phyloP scores from a whole-genome alignment of 495 filamentous ascomycete genomes.

The Pseudomonodictys pantanalensis region DNA sequence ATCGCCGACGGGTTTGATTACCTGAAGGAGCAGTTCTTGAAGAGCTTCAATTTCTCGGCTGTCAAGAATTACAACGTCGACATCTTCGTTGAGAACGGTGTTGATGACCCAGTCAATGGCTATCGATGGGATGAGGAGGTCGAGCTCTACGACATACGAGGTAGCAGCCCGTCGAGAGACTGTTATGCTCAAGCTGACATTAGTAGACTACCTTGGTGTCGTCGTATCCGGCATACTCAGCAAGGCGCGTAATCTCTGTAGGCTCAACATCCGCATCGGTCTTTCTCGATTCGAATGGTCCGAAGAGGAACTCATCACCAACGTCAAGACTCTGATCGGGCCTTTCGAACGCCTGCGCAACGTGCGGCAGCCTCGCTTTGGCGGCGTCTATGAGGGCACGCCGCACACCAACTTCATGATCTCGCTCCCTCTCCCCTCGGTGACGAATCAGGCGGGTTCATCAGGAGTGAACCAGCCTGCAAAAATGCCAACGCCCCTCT shows the following conservation, averaged over 20 bases:
- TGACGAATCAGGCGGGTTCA: background rate
- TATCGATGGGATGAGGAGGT: constrained; percentile 31
- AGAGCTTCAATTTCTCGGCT: constrained; percentile 16
- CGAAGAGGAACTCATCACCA: constrained; percentile 17
- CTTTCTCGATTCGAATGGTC: constrained; percentile 24
- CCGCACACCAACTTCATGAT: background rate
- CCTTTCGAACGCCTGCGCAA: constrained; percentile 31
- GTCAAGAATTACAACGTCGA: constrained; percentile 33
- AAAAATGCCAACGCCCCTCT: background rate
- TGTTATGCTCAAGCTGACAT: background rate
- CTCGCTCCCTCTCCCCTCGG: background rate
- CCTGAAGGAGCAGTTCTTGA: constrained; percentile 10
- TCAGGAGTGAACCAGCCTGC: too few species aligned
- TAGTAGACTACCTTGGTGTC: constrained; percentile 25
- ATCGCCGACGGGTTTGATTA: constrained; percentile 4
- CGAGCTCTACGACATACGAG: constrained; percentile 33
- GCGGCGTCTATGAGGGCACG: constrained; percentile 16
- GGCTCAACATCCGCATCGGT: constrained; percentile 23
- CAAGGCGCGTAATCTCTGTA: constrained; percentile 22
- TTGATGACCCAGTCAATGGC: background rate
- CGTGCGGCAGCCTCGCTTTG: constrained; percentile 20
- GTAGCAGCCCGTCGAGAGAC: background rate
- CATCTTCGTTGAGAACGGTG: constrained; percentile 28
- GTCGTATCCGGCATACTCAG: constrained; percentile 23
- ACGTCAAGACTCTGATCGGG: constrained; percentile 17